Conservation (phyloP, 2,329 filamentous ascomycete genomes). For the Aspergillus quadrilineatus region DNA sequence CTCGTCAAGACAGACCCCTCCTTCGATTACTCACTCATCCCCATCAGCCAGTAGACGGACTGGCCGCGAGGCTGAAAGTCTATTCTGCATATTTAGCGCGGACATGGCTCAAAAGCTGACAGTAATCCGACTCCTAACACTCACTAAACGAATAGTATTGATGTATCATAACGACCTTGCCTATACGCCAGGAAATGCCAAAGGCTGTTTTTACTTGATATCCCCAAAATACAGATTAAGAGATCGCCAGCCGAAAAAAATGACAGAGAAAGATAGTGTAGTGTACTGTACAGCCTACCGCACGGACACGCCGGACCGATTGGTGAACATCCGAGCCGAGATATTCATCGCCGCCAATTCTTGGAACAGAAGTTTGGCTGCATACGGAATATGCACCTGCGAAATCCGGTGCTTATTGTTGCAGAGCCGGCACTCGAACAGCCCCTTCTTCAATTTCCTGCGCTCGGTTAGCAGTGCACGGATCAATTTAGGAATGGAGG, state of each 20-base stretch:
- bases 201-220: slow-evolving; percentile 21
- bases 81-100: slow-evolving; percentile 6
- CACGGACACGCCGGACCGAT: slow-evolving; percentile 50
- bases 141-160: slow-evolving; percentile 4
- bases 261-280: not conserved
- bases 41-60: not conserved
- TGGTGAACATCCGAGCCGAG: slow-evolving; percentile 94
- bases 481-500: not conserved
- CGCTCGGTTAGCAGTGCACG: slow-evolving; percentile 26
- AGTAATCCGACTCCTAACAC: no score
- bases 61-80: not conserved
- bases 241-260: slow-evolving; percentile 13
- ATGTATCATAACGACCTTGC: slow-evolving; percentile 14
- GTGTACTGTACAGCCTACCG: slow-evolving; percentile 29
- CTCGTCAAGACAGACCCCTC: not conserved
- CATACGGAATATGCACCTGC: slow-evolving; percentile 96
- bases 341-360: slow-evolving; percentile 99
- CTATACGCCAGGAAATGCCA: slow-evolving; percentile 29
- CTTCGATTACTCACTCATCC: not conserved
- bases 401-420: slow-evolving; percentile 99
- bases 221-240: slow-evolving; percentile 15
- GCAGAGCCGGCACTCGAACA: slow-evolving; percentile 95
- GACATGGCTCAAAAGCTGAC: not conserved
- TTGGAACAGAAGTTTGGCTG: slow-evolving; percentile 97
- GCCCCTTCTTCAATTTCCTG: slow-evolving; percentile 90